A percentile compares a stretch with the other conserved stretches of the same genome.
Evolutionary conservation across 352 stramenopile species (phyloP).

Genomic region (Blastocystis sp.): DNA sequence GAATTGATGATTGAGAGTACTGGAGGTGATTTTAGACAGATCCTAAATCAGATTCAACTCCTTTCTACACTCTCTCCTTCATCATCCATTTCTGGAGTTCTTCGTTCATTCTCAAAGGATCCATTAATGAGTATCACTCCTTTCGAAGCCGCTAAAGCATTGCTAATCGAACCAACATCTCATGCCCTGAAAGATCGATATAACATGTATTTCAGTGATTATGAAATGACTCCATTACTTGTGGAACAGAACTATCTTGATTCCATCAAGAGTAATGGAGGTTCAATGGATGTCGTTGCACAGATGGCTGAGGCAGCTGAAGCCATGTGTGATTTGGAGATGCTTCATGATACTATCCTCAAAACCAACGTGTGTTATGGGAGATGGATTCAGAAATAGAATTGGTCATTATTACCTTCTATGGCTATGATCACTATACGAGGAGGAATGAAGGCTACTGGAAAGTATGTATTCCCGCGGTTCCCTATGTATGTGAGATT

Average conservation of each 20-base stretch:
- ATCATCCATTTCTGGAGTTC: neutral
- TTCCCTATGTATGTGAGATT: constrained; percentile 89
- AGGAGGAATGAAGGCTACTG: constrained; percentile 67
- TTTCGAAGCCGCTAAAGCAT: constrained; percentile 84
- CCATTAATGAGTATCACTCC: constrained; percentile 77
- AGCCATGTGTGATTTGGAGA: constrained; percentile 76
- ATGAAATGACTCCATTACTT: constrained; percentile 91
- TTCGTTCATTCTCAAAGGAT: constrained; percentile 66
- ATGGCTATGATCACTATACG: constrained; percentile 81
- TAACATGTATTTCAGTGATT: constrained; percentile 96
- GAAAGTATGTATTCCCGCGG: constrained; percentile 67
- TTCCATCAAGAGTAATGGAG: constrained; percentile 73
- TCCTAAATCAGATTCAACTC: constrained; percentile 64
- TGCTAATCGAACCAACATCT: constrained; percentile 61
- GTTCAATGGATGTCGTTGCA: constrained; percentile 72
- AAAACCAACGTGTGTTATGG: constrained; percentile 68
- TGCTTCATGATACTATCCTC: constrained; percentile 70
- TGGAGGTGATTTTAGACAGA: constrained; percentile 85
- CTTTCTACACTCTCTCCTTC: neutral
- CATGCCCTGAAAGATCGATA: constrained; percentile 76
- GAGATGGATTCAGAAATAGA: constrained; percentile 68
- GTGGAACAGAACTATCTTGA: constrained; percentile 78
- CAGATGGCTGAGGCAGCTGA: constrained; percentile 73
- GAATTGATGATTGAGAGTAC: constrained; percentile 79
- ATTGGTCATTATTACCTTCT: constrained; percentile 86